These are phyloP conservation scores for Lignosus rhinocerotis DNA, from an alignment of 1,284 basidiomycete genomes.

Conservation along the genomic window DNA sequence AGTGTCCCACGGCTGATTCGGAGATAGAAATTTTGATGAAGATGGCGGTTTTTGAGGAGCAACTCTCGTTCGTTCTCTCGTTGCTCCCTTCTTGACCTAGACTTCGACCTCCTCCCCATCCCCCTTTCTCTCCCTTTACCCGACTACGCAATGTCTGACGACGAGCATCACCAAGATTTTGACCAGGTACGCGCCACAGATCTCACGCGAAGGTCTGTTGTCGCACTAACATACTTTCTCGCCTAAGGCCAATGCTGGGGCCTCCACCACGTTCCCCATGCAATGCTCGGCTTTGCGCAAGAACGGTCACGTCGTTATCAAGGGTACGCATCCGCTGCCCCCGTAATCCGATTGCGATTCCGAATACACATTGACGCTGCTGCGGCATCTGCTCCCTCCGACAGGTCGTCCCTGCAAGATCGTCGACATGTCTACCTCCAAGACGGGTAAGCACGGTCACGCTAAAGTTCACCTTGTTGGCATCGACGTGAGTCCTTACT, in stretches of 20 bases:
- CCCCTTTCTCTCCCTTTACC: slow-evolving; percentile 15
- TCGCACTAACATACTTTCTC: slow-evolving; percentile 10
- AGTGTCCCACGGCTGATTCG: slow-evolving; percentile 26
- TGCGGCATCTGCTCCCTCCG: slow-evolving; percentile 4
- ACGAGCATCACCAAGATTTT: slow-evolving; percentile 88
- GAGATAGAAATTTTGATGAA: slow-evolving; percentile 33
- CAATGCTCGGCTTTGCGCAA: slow-evolving; percentile 97
- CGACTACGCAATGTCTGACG: slow-evolving; percentile 71
- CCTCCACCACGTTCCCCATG: slow-evolving; percentile 89
- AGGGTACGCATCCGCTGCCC: slow-evolving; percentile 49
- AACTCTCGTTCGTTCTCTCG: slow-evolving; percentile 1
- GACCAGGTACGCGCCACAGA: slow-evolving; percentile 56
- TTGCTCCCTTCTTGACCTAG: slow-evolving; percentile 21
- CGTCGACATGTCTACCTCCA: slow-evolving; percentile 99
- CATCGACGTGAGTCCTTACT: slow-evolving; percentile 76
- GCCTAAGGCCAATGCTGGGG: slow-evolving; percentile 70
- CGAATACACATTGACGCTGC: background rate
- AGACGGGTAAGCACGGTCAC: slow-evolving; percentile 99
- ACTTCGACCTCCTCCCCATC: slow-evolving; percentile 9
- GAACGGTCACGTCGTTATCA: slow-evolving; percentile 97
- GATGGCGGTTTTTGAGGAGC: slow-evolving; percentile 20
- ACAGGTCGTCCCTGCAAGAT: slow-evolving; percentile 97
- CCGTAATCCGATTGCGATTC: background rate
- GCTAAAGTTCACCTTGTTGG: slow-evolving; percentile 99
- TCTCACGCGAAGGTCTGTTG: slow-evolving; percentile 9